phyloP scores from a whole-genome alignment of 345 rosid genomes.

The Arabidopsis suecica region DNA sequence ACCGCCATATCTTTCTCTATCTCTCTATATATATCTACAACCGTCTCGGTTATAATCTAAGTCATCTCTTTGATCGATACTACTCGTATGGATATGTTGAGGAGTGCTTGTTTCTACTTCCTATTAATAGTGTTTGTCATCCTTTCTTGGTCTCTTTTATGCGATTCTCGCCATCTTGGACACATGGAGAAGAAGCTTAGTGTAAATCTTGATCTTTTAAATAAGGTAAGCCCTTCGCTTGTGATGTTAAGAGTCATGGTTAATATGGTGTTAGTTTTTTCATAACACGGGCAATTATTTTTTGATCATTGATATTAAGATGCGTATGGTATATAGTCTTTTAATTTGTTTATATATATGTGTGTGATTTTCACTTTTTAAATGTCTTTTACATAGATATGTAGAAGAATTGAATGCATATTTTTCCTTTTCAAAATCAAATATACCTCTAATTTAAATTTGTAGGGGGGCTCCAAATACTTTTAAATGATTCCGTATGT shows the following conservation, averaged over 20 bases:
- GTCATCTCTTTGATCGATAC: constrained; percentile 9
- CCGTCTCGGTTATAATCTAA: constrained; percentile 4
- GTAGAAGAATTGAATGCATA: not conserved
- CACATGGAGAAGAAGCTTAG: constrained; percentile 40
- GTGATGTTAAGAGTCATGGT: not conserved
- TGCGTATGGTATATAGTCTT: not conserved
- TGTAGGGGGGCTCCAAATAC: not conserved
- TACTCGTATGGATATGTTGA: constrained; percentile 32
- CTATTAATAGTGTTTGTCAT: constrained; percentile 49
- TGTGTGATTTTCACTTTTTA: no score
- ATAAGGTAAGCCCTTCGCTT: constrained; percentile 39
- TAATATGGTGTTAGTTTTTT: not conserved
- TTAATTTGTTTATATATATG: no score
- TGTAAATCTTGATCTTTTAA: constrained; percentile 35
- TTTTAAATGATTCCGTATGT: no score
- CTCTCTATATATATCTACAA: constrained; percentile 6
- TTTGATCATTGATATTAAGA: not conserved
- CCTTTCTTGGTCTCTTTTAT: constrained; percentile 52
- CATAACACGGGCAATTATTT: not conserved
- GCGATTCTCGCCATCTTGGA: constrained; percentile 56
- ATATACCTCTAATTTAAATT: not conserved
- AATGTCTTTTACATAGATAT: no score
- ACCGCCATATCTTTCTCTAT: constrained; percentile 24
- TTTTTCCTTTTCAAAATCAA: not conserved
- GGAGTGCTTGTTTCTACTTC: constrained; percentile 38